Conservation (phyloP, 169 alveolate species). For the Ichthyophthirius multifiliis region DNA sequence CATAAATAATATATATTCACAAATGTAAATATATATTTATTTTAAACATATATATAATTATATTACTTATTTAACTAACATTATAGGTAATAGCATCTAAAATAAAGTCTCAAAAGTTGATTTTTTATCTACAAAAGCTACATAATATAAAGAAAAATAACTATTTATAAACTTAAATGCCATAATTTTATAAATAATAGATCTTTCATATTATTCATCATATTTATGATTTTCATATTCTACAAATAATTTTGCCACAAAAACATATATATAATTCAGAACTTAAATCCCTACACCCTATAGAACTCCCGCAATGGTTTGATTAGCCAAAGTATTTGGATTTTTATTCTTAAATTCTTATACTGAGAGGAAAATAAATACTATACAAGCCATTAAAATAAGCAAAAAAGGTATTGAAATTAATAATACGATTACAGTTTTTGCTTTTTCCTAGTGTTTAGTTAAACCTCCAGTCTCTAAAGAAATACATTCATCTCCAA, state of each 20-base stretch:
- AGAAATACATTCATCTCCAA: constrained; percentile 59
- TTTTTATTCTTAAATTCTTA: constrained; percentile 1
- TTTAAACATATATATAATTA: too few species aligned
- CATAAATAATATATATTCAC: too few species aligned
- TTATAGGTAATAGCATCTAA: constrained; percentile 26
- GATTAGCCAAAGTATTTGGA: neutral
- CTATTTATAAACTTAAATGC: constrained; percentile 48
- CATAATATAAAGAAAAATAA: constrained; percentile 43
- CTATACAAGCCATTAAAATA: neutral
- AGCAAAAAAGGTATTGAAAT: constrained; percentile 15
- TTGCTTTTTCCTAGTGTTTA: constrained; percentile 20
- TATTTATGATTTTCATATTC: constrained; percentile 54
- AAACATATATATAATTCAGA: constrained; percentile 31
- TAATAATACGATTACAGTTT: neutral
- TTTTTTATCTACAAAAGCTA: constrained; percentile 21
- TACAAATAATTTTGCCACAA: constrained; percentile 32
- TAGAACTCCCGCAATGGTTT: constrained; percentile 37
- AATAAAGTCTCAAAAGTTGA: neutral
- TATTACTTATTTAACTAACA: constrained; percentile 21
- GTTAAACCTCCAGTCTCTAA: constrained; percentile 28
- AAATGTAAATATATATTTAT: too few species aligned
- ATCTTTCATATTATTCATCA: constrained; percentile 38
- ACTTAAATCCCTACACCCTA: constrained; percentile 47
- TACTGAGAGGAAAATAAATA: constrained; percentile 2
- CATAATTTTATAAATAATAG: constrained; percentile 45